Base-by-base conservation (phyloP, 164 flowering plant species). In the Protea cynaroides region DNA sequence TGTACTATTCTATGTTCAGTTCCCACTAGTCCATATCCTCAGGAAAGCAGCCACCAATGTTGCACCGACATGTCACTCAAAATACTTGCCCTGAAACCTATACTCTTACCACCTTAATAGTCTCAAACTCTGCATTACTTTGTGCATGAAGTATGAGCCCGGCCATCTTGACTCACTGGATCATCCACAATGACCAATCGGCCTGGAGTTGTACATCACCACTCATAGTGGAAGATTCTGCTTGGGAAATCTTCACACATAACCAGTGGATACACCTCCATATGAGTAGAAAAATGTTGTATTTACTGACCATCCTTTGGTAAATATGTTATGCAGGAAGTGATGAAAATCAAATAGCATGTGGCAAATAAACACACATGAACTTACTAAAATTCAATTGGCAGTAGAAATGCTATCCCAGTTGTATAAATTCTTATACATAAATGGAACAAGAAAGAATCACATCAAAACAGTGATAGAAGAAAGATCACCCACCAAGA, bases 381-480 rank as follows among this genome's bases (percentile, higher is more conserved):
- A 59, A 61, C 56, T 37, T 56, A 54, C 38, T 24, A 22, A 25
- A 65, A 59, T 58, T 70, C 64, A 57, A 72, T 65, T 37, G 22
- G 52, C 43, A 65, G 47, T 47, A 38, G 58, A 53, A 10, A 24
- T 64, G 51, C 62, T 69, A 71, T 44, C 71, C 78, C 69, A 65
- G 72, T 66, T 56, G 40, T 47, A 62, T 59, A 56, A 65, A 64
- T 46, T 67, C 65, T 74, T 34, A 55, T 66, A 53, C 74, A 65
- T 56, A 70, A 52, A 57, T 60, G 25, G 64, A 67, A 62, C 34
- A 24, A 61, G 67, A 69, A 77, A 56, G 56, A 60, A 76, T 72
- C 54, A 66, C 75, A 71, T 63, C 66, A 59, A 36, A 49, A 59
- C 50, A 29, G n/a, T 37, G 56, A 56, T 25, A 21, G 40, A 10